phyloP scores from a whole-genome alignment of 148 eudicot species.

The Vaccinium corymbosum region DNA sequence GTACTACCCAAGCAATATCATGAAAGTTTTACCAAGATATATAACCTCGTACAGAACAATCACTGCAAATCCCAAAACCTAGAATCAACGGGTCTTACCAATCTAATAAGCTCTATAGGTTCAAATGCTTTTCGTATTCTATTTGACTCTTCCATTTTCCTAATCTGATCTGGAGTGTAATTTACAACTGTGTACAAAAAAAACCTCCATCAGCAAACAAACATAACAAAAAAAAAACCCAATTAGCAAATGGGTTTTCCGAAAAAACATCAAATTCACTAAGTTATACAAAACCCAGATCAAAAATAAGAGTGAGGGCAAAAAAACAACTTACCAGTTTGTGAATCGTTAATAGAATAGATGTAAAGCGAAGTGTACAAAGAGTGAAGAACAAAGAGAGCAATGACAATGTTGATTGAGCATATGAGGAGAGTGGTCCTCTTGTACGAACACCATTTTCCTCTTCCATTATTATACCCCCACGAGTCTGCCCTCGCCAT shows the following conservation, averaged over 20 bases:
- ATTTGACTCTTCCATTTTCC: slow-evolving; percentile 78
- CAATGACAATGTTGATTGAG: slow-evolving; percentile 68
- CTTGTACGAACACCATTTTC: slow-evolving; percentile 70
- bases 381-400: slow-evolving; percentile 64
- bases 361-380: slow-evolving; percentile 62
- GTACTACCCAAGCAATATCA: background rate
- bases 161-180: slow-evolving; percentile 66
- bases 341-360: slow-evolving; percentile 42
- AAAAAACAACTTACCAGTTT: slow-evolving; percentile 27
- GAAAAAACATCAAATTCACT: background rate
- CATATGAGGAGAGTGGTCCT: slow-evolving; percentile 65
- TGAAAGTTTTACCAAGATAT: background rate
- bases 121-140: slow-evolving; percentile 62
- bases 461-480: slow-evolving; percentile 40
- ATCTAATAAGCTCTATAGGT: slow-evolving; percentile 62
- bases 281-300: background rate
- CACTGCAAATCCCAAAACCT: slow-evolving; percentile 1
- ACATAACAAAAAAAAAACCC: background rate
- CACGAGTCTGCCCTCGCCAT: slow-evolving; percentile 60
- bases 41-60: background rate
- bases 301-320: background rate
- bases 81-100: slow-evolving; percentile 44
- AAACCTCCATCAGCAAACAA: background rate
- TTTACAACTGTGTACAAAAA: slow-evolving; percentile 42
- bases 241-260: background rate